Evolutionary conservation across 2,329 filamentous ascomycete genomes (phyloP), one percentile per base, ranked within the genome.

Genomic region (Onygenales sp.): DNA sequence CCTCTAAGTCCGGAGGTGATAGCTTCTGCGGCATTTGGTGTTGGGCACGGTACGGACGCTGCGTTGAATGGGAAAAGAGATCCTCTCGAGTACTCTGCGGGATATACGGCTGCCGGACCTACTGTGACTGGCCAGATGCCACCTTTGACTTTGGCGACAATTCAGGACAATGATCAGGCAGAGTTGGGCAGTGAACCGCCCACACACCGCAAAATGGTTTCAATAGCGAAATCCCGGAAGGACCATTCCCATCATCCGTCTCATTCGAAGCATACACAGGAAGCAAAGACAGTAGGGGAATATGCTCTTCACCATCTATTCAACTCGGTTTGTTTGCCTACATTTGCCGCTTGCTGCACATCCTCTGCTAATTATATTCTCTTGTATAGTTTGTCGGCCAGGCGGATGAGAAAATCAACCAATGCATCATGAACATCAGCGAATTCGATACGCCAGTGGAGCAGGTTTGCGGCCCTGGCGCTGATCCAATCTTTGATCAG

Each of bases 261-360:
- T 13, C 84, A 89, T 63, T 92, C 87, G 37, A 82, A 85, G 62
- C 74, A 77, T 51, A 77, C 84, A 61, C 82, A 86, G 51, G 88
- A 95, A 58, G 82, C 86, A 59, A 95, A 92, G 70, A 96, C 91
- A 0, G 91, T 96, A n/a, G 91, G 90, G 52, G 93, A 98, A 75
- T 97, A 95, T 79, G 93, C 93, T 17, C 76, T 98, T 56, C 92
- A 97, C 70, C 92, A 97, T 62, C 76, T 98, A 43, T 96, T 97
- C 71, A 97, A 93, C 59, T 90, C 91, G 56, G 85, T 88, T 69
- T 70, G 81, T 75, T 36, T 36, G 42, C 34, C 17, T 17, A 51
- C n/a, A 21, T 42, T 34, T 40, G n/a, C 37, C 21, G 47, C n/a
- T 9, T 39, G 13, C 46, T 21, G 21, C 11, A 21, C 50, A 42